Evolutionary conservation across 306 rosid genomes (phyloP).

Genomic region (Gynostemma pentaphyllum): DNA sequence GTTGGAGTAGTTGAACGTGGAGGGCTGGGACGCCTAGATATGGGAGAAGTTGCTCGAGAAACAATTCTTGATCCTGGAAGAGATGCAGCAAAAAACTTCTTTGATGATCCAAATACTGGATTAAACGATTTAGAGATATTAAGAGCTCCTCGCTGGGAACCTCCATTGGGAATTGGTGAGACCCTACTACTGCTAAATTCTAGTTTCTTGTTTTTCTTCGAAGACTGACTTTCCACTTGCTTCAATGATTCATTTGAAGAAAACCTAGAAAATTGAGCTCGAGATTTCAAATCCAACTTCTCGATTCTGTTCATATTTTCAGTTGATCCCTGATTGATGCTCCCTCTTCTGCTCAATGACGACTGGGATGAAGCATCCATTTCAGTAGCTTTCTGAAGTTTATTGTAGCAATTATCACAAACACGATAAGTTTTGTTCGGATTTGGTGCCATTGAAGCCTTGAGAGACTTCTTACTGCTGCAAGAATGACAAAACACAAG

Average conservation of each 20-base stretch:
- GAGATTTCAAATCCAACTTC: slow-evolving; percentile 71
- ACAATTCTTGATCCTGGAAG: slow-evolving; percentile 99
- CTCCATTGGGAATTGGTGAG: slow-evolving; percentile 87
- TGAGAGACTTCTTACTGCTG: slow-evolving; percentile 89
- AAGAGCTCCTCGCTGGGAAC: slow-evolving; percentile 88
- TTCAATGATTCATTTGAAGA: slow-evolving; percentile 76
- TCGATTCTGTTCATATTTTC: slow-evolving; percentile 70
- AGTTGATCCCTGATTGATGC: slow-evolving; percentile 57
- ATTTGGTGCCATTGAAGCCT: slow-evolving; percentile 99
- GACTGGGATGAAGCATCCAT: slow-evolving; percentile 66
- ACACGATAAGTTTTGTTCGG: slow-evolving; percentile 97
- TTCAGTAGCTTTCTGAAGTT: slow-evolving; percentile 70
- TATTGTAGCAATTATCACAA: slow-evolving; percentile 84
- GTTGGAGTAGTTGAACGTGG: slow-evolving; percentile 99
- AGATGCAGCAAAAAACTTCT: slow-evolving; percentile 98
- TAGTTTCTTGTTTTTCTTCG: slow-evolving; percentile 89
- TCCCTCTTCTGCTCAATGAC: slow-evolving; percentile 88
- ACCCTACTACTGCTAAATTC: slow-evolving; percentile 96
- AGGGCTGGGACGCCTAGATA: slow-evolving; percentile 96
- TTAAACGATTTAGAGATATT: slow-evolving; percentile 83
- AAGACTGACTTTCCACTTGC: slow-evolving; percentile 73
- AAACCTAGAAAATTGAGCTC: slow-evolving; percentile 58
- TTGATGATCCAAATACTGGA: slow-evolving; percentile 96
- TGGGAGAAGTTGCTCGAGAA: slow-evolving; percentile 96
- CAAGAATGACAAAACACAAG: slow-evolving; percentile 97